phyloP scores from a whole-genome alignment of 1,139 yeast species.

The Diutina siamensis region DNA sequence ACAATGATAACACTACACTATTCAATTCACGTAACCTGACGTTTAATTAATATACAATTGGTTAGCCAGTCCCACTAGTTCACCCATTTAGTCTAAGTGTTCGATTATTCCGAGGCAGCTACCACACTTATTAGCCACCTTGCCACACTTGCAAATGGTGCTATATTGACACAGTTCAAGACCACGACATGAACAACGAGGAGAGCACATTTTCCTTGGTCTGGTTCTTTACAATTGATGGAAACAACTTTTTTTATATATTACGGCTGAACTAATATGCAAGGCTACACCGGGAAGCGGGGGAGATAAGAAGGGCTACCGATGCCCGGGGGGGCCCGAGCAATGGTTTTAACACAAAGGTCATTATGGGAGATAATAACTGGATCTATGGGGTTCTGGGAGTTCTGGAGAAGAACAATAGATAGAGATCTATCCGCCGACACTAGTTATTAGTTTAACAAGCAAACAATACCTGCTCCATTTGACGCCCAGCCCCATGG shows the following conservation, averaged over 20 bases:
- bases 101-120: constrained; percentile 5
- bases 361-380: too few relatives aligned
- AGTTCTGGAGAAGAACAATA: too few relatives aligned
- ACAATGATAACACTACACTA: too few relatives aligned
- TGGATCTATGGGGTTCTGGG: too few relatives aligned
- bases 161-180: constrained; percentile 3
- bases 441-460: too few relatives aligned
- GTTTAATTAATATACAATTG: neutral
- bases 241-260: neutral
- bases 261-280: neutral
- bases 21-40: neutral
- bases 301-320: neutral
- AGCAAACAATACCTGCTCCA: too few relatives aligned
- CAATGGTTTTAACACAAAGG: too few relatives aligned
- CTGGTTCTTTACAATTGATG: too few relatives aligned
- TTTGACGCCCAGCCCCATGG: too few relatives aligned
- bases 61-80: neutral
- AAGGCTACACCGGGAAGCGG: too few relatives aligned
- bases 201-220: constrained; percentile 5
- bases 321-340: neutral
- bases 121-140: constrained; percentile 6
- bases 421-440: too few relatives aligned
- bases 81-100: constrained; percentile 1
- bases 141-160: constrained; percentile 6
- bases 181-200: neutral